Conservation (phyloP, 345 rosid species). For the Cochlearia excelsa region DNA sequence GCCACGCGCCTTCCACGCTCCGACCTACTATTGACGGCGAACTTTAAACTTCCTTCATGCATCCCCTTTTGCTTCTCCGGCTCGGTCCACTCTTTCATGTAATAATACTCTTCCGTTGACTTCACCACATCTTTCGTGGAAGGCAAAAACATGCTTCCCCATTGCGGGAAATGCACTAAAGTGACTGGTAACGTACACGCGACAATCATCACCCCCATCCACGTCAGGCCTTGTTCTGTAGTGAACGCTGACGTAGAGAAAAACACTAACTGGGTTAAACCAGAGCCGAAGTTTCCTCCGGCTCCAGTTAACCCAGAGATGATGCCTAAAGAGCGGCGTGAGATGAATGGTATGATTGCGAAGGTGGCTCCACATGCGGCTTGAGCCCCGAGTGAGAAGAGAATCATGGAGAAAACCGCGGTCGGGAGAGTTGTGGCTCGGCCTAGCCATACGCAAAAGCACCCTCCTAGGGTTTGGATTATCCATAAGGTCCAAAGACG, state of each 20-base stretch:
- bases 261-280: slow-evolving; percentile 68
- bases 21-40: slow-evolving; percentile 66
- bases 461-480: slow-evolving; percentile 73
- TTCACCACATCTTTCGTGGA: slow-evolving; percentile 45
- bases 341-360: slow-evolving; percentile 73
- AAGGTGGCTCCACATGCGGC: slow-evolving; percentile 88
- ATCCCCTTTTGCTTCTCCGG: slow-evolving; percentile 60
- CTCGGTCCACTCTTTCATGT: slow-evolving; percentile 60
- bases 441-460: slow-evolving; percentile 77
- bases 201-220: slow-evolving; percentile 74
- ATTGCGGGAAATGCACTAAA: slow-evolving; percentile 70
- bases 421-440: slow-evolving; percentile 65
- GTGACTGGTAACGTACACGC: slow-evolving; percentile 60
- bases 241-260: slow-evolving; percentile 52
- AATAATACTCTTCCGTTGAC: slow-evolving; percentile 62
- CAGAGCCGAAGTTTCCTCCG: slow-evolving; percentile 80
- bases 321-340: slow-evolving; percentile 68
- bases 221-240: slow-evolving; percentile 53
- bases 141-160: slow-evolving; percentile 75
- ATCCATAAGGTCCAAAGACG: slow-evolving; percentile 73
- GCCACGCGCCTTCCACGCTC: slow-evolving; percentile 65
- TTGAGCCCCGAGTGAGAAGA: slow-evolving; percentile 72
- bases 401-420: slow-evolving; percentile 66
- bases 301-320: slow-evolving; percentile 75
- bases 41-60: slow-evolving; percentile 62